Conservation (phyloP, 164 flowering plant genomes). For the Paratinospora sagittata region DNA sequence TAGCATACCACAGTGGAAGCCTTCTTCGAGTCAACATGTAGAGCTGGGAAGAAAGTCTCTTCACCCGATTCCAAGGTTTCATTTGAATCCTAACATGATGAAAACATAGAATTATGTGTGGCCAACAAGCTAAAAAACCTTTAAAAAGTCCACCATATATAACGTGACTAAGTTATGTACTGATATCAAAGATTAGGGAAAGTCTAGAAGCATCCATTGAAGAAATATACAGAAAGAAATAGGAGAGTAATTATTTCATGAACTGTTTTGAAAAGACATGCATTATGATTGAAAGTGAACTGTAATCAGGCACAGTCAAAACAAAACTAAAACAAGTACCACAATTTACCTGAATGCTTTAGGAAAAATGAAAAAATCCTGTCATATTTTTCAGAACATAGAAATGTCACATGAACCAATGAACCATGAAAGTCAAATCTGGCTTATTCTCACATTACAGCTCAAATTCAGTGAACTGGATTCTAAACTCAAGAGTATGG, state of each 20-base stretch:
- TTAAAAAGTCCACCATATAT: neutral
- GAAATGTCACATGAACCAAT: neutral
- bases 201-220: neutral
- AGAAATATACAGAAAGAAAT: neutral
- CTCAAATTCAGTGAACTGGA: constrained; percentile 1
- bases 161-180: neutral
- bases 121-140: neutral
- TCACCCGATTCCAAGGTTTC: constrained; percentile 68
- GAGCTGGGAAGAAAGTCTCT: constrained; percentile 79
- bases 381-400: neutral
- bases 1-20: constrained; percentile 64
- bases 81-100: constrained; percentile 36
- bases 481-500: constrained; percentile 7
- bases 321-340: neutral
- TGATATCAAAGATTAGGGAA: neutral
- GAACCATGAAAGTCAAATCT: neutral
- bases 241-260: neutral
- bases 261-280: neutral
- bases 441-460: neutral
- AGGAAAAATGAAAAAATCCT: neutral
- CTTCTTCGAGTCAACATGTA: constrained; percentile 54
- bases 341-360: neutral
- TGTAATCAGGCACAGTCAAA: neutral
- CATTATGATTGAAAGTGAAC: neutral
- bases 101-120: neutral